Evolutionary conservation across 1,284 basidiomycete species (phyloP).

Genomic region (Xerocomus nothofagi): DNA sequence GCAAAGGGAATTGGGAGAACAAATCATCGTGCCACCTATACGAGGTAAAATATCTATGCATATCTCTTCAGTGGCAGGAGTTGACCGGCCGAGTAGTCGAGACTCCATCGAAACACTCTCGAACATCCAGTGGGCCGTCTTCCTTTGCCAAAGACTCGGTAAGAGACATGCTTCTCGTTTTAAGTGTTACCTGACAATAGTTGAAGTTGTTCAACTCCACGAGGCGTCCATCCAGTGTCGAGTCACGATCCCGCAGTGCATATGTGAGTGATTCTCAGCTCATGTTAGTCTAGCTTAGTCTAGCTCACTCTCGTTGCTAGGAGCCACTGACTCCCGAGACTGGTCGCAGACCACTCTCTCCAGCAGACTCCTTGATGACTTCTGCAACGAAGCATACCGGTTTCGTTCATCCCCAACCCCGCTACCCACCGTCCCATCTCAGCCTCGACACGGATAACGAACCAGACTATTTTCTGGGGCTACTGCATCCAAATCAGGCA

Average conservation of each 20-base stretch:
- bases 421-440: slow-evolving; percentile 40
- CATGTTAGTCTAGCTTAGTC: slow-evolving; percentile 1
- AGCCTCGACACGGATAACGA: slow-evolving; percentile 52
- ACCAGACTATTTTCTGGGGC: slow-evolving; percentile 36
- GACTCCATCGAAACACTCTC: slow-evolving; percentile 43
- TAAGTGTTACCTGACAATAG: slow-evolving; percentile 11
- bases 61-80: neutral
- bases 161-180: slow-evolving; percentile 16
- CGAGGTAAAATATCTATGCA: slow-evolving; percentile 37
- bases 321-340: slow-evolving; percentile 66
- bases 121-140: slow-evolving; percentile 43
- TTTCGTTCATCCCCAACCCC: slow-evolving; percentile 40
- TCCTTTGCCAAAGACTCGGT: slow-evolving; percentile 40
- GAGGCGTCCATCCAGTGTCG: slow-evolving; percentile 36
- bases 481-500: slow-evolving; percentile 41
- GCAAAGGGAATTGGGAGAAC: slow-evolving; percentile 75
- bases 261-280: slow-evolving; percentile 41
- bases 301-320: slow-evolving; percentile 33
- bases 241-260: slow-evolving; percentile 34
- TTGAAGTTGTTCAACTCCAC: slow-evolving; percentile 24
- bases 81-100: slow-evolving; percentile 33
- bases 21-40: slow-evolving; percentile 47
- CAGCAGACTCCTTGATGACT: slow-evolving; percentile 47
- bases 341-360: slow-evolving; percentile 54
- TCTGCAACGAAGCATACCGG: slow-evolving; percentile 45